A percentile compares a stretch with the other conserved stretches of the same genome.
Evolutionary conservation across 1,284 basidiomycete species (phyloP).

Genomic region (Sanghuangporus baumii): DNA sequence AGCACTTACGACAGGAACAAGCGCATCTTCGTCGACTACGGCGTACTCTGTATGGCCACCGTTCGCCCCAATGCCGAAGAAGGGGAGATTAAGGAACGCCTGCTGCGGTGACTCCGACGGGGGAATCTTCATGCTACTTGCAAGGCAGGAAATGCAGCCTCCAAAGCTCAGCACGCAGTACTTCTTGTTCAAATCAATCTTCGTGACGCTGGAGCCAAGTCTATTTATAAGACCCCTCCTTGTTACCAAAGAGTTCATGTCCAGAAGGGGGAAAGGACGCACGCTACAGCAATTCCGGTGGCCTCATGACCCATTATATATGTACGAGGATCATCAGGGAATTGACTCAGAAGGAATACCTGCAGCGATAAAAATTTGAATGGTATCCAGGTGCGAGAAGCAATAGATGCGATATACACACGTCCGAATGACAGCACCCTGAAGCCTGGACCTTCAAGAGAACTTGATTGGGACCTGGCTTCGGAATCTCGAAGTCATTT

Average conservation of each 20-base stretch:
- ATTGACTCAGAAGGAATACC: conserved; percentile 20
- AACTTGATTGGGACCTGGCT: conserved; percentile 22
- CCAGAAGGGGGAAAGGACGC: conserved; percentile 3
- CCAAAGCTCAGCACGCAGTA: background rate
- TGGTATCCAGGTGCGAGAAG: background rate
- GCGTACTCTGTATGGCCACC: conserved; percentile 6
- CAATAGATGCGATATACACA: background rate
- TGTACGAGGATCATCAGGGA: conserved; percentile 19
- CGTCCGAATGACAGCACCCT: conserved; percentile 26
- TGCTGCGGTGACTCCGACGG: background rate
- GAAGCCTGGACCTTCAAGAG: conserved; percentile 27
- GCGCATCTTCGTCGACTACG: background rate
- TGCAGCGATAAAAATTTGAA: background rate
- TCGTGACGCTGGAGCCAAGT: background rate
- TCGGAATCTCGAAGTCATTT: conserved; percentile 21
- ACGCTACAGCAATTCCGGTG: conserved; percentile 22
- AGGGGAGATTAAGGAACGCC: background rate
- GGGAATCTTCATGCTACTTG: background rate
- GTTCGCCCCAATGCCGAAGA: conserved; percentile 6
- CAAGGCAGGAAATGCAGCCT: background rate
- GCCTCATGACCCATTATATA: conserved; percentile 28
- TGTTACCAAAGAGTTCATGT: background rate
- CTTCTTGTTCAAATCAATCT: background rate
- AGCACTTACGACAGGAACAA: conserved; percentile 9
- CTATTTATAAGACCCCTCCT: background rate